Base-by-base conservation (phyloP, 139 green algal genomes). In the Desmodesmus armatus region DNA sequence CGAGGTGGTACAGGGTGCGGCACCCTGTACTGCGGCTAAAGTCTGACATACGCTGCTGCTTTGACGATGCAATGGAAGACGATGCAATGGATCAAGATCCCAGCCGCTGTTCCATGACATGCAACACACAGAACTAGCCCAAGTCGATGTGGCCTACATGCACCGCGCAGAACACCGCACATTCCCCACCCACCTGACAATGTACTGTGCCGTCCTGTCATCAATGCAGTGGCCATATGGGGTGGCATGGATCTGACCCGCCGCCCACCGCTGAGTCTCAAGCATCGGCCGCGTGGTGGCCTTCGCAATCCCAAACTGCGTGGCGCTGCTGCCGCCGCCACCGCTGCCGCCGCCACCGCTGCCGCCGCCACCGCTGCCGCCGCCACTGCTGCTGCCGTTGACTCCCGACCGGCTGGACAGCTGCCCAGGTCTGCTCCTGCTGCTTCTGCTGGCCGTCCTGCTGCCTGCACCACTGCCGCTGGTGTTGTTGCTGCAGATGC, bases 161-260 rank as follows among this genome's bases (percentile, higher is more conserved):
- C n/a, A n/a, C n/a, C n/a, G n/a, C n/a, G n/a, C n/a, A n/a, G n/a
- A n/a, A n/a, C n/a, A n/a, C n/a, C n/a, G n/a, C n/a, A n/a, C n/a
- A n/a, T n/a, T n/a, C n/a, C n/a, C n/a, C n/a, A n/a, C n/a, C n/a
- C n/a, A n/a, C n/a, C n/a, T n/a, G n/a, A n/a, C n/a, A n/a, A 73
- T 74, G 29, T 55, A 58, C 37, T 83, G 33, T 9, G 44, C 63
- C 3, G 53, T 70, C 21, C 39, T 2, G 11, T 72, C 58, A 47
- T 73, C 60, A n/a, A 83, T 73, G 58, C 77, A 83, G 58, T 83
- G 77, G 15, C 78, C 78, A 60, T 84, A 84, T 5, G 78, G 78
- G 37, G 78, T 84, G 40, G 78, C 78, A 19, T 84, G 51, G n/a
- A 84, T 84, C 31, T 77, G 62, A 7, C n/a, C 62, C 17, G 66